Conservation (phyloP, 176 grass and related monocot species). For the Lolium perenne region DNA sequence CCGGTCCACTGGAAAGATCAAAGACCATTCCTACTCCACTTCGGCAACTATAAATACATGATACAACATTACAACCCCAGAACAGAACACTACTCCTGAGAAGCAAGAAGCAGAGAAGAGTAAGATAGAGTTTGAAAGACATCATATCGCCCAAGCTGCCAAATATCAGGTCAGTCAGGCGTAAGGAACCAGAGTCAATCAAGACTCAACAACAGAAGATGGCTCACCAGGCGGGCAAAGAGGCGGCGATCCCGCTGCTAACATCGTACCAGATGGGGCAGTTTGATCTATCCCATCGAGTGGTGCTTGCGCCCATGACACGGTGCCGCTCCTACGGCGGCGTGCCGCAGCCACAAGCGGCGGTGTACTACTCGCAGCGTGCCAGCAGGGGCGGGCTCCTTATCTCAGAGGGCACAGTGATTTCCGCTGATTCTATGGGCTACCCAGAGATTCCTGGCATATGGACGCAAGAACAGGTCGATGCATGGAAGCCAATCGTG, state of each 20-base stretch:
- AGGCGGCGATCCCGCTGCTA: neutral
- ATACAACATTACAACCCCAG: too few species aligned
- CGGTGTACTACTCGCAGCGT: neutral
- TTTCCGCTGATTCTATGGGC: neutral
- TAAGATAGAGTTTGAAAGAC: neutral
- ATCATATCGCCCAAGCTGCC: neutral
- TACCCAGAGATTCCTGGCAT: conserved; percentile 33
- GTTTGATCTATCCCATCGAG: neutral
- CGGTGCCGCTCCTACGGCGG: neutral
- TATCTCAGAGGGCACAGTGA: neutral
- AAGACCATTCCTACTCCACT: neutral
- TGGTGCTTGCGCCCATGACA: neutral
- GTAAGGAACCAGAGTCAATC: neutral
- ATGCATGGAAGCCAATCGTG: conserved; percentile 61
- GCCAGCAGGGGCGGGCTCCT: neutral
- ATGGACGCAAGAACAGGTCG: conserved; percentile 37
- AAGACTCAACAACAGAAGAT: neutral
- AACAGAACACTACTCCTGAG: neutral
- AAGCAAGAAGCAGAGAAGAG: neutral
- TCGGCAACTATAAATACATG: neutral
- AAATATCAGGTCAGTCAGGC: neutral
- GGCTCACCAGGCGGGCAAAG: neutral
- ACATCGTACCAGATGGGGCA: neutral
- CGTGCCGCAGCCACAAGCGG: neutral
- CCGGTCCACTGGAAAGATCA: neutral